These are phyloP conservation scores for Blechomonas ayalai DNA, from an alignment of 208 protist genomes.

Conservation along the genomic window DNA sequence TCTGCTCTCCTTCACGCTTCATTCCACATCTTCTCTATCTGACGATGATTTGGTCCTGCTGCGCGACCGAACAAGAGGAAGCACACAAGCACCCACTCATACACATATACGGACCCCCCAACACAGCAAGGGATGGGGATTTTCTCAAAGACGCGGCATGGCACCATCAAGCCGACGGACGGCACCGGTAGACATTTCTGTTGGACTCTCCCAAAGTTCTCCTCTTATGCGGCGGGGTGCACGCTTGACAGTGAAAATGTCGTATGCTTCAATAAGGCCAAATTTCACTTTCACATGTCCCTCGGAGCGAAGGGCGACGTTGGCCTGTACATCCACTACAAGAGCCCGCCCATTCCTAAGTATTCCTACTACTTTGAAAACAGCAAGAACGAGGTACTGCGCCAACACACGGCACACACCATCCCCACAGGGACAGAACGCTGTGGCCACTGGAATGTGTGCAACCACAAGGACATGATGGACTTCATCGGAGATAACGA, in stretches of 20 bases:
- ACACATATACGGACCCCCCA: slow-evolving; percentile 5
- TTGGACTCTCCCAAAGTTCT: slow-evolving; percentile 71
- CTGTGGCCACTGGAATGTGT: slow-evolving; percentile 86
- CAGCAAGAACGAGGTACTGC: slow-evolving; percentile 41
- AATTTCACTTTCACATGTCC: slow-evolving; percentile 86
- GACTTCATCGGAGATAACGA: slow-evolving; percentile 48
- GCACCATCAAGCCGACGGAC: slow-evolving; percentile 45
- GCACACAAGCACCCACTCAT: slow-evolving; percentile 1
- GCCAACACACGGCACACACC: slow-evolving; percentile 86
- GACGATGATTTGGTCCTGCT: no score
- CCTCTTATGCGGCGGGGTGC: slow-evolving; percentile 11
- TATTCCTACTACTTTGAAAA: slow-evolving; percentile 87
- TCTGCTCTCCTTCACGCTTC: no score
- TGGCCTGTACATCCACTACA: slow-evolving; percentile 85
- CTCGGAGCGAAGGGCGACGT: slow-evolving; percentile 41
- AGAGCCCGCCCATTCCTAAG: slow-evolving; percentile 78
- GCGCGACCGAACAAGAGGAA: slow-evolving; percentile 1
- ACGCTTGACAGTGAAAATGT: slow-evolving; percentile 73
- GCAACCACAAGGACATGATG: slow-evolving; percentile 37
- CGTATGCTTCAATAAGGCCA: slow-evolving; percentile 41
- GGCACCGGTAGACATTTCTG: slow-evolving; percentile 35
- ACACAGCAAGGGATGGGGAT: slow-evolving; percentile 66
- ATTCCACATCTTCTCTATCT: no score
- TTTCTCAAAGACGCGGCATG: slow-evolving; percentile 62
- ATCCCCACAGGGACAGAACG: slow-evolving; percentile 68